Percentiles rank a stretch among this genome's conserved stretches.
Evolutionary conservation across 345 rosid species (phyloP).

Genomic region (Dovyalis caffra): DNA sequence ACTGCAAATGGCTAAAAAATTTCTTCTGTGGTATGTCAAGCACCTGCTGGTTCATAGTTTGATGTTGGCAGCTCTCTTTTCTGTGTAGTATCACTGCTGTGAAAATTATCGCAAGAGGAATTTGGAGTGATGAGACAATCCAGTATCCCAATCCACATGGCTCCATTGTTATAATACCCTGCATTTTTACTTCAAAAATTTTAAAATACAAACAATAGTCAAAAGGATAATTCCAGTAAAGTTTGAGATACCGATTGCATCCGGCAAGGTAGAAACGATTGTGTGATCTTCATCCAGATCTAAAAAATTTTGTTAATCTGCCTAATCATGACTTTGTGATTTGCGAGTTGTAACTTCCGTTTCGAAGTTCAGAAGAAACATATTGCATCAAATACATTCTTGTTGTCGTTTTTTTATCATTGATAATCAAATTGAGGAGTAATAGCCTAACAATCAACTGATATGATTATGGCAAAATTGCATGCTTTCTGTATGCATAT

Average conservation of each 20-base stretch:
- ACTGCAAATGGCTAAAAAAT: not conserved
- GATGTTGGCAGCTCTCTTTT: slow-evolving; percentile 34
- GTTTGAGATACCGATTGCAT: not conserved
- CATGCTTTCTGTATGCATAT: not conserved
- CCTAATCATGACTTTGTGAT: not conserved
- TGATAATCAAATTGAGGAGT: not conserved
- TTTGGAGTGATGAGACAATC: slow-evolving; percentile 62
- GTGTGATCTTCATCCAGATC: not conserved
- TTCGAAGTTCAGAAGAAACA: no score
- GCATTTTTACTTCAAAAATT: slow-evolving; percentile 20
- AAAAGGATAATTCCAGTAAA: not conserved
- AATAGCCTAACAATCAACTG: not conserved
- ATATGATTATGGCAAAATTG: not conserved
- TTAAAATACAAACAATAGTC: not conserved
- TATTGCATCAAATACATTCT: no score
- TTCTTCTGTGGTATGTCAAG: not conserved
- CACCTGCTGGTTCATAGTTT: slow-evolving; percentile 37
- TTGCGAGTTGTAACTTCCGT: not conserved
- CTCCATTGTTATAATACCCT: slow-evolving; percentile 60
- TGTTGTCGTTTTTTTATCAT: no score
- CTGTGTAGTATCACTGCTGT: slow-evolving; percentile 58
- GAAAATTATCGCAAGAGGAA: slow-evolving; percentile 71
- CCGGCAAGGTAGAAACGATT: not conserved
- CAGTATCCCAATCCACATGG: slow-evolving; percentile 73
- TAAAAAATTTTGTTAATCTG: not conserved